A percentile compares a stretch with the other conserved stretches of the same genome.
Conservation (phyloP, 2,329 filamentous ascomycete species). For the Fusarium drepaniforme region DNA sequence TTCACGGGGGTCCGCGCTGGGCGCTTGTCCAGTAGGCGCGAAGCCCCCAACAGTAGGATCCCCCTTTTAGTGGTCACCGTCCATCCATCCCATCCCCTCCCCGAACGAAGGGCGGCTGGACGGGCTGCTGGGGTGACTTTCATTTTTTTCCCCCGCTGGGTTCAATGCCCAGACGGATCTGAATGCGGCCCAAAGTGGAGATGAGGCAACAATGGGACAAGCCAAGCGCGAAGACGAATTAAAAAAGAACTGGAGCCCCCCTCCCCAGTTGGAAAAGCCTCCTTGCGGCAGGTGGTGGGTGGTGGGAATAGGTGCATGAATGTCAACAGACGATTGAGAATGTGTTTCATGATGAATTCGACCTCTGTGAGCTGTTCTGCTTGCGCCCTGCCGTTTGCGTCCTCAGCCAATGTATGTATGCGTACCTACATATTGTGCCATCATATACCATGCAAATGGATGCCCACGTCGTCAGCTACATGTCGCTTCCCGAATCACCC, state of each 20-base stretch:
- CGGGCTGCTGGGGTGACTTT: not conserved
- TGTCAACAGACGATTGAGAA: slow-evolving; percentile 1
- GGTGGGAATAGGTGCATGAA: slow-evolving; percentile 15
- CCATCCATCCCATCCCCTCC: not conserved
- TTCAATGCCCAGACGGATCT: slow-evolving; percentile 6
- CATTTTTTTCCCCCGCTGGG: not conserved
- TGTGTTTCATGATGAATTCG: slow-evolving; percentile 35
- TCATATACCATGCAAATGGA: not conserved
- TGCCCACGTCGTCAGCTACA: slow-evolving; percentile 9
- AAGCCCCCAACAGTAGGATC: not conserved
- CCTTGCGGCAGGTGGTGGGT: not conserved
- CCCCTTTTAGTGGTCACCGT: slow-evolving; percentile 3
- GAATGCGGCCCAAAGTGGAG: slow-evolving; percentile 41
- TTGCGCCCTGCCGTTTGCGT: slow-evolving; percentile 14
- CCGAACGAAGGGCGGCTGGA: not conserved
- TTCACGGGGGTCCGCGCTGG: not conserved
- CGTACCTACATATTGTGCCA: not conserved
- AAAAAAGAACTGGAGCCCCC: slow-evolving; percentile 7
- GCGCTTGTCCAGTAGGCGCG: slow-evolving; percentile 12
- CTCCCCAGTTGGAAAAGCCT: not conserved
- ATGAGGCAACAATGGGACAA: slow-evolving; percentile 35
- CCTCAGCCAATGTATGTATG: not conserved
- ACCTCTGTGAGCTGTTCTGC: slow-evolving; percentile 3
- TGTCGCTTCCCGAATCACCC: slow-evolving; percentile 18
- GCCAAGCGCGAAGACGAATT: slow-evolving; percentile 26